Evolutionary conservation across 257 asterid genomes (phyloP), one percentile per base, ranked within the genome.

Genomic region (Cruciata laevipes): DNA sequence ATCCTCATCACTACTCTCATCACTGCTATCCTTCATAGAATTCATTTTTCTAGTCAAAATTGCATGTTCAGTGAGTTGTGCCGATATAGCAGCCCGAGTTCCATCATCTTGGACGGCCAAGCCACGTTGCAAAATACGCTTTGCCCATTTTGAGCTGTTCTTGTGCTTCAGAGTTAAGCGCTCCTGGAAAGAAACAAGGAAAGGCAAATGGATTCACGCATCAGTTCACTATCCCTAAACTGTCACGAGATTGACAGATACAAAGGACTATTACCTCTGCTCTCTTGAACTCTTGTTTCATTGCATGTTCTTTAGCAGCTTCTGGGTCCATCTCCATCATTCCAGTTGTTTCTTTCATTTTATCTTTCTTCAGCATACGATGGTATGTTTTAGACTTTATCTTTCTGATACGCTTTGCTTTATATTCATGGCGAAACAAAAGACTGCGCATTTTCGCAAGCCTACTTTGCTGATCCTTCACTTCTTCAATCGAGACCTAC

Each of bases 381-480:
- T 82, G 99, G 78, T 85, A 90, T 55, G 94, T 84, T 83, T 90
- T 93, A 32, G 97, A 93, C 82, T 93, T 93, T 31, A 93, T 93
- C 79, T 90, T 93, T 69, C 86, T 88, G 24, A 90, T 62, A 62
- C 96, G 89, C 71, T 88, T 93, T 30, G 89, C 81, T 76, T 88
- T 88, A 79, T 86, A 31, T 81, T 93, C 97, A 65, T 93, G 96
- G 51, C 84, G 89, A 63, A 93, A 93, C 71, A 93, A 92, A 73
- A 86, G 81, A 75, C 90, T 80, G 27, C 96, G 91, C 95, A 85
- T 84, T 78, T 82, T 90, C n/a, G 96, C 95, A 58, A 82, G 92
- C 47, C 70, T 81, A 61, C 80, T 77, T 71, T 84, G 91, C 33
- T 80, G 85, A 58, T 82, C 89, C 80, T 49, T 85, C 76, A 86